Evolutionary conservation across 345 rosid genomes (phyloP).

Genomic region (Ailanthus altissimus): DNA sequence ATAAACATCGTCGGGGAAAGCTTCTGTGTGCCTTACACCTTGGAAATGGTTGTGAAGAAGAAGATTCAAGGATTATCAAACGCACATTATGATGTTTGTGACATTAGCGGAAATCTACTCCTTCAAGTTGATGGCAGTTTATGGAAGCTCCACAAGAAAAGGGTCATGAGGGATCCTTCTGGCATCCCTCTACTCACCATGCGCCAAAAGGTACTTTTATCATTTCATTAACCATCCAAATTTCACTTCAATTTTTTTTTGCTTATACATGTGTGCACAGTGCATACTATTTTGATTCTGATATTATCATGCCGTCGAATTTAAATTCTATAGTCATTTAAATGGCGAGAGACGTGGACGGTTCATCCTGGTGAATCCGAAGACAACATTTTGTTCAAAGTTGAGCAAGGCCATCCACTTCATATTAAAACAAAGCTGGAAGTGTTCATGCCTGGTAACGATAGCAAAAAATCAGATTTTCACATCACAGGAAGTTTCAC

Average conservation of each 20-base stretch:
- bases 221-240: too few species aligned
- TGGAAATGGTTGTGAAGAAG: constrained; percentile 55
- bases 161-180: constrained; percentile 53
- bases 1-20: constrained; percentile 53
- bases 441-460: constrained; percentile 45
- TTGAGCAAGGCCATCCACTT: constrained; percentile 50
- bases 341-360: constrained; percentile 54
- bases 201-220: constrained; percentile 55
- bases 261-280: too few species aligned
- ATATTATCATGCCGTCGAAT: too few species aligned
- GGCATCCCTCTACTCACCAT: constrained; percentile 55
- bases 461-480: constrained; percentile 42
- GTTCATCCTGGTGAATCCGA: constrained; percentile 57
- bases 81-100: constrained; percentile 47
- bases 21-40: constrained; percentile 52
- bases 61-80: constrained; percentile 39
- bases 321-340: constrained; percentile 38
- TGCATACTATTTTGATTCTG: too few species aligned
- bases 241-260: too few species aligned
- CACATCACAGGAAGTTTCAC: constrained; percentile 50
- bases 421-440: constrained; percentile 56
- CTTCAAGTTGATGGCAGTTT: constrained; percentile 53
- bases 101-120: constrained; percentile 47
- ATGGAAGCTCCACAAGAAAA: constrained; percentile 47
- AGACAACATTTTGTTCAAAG: constrained; percentile 44